Conservation (phyloP, 106 monocot genomes). For the Apostasia ramifera region DNA sequence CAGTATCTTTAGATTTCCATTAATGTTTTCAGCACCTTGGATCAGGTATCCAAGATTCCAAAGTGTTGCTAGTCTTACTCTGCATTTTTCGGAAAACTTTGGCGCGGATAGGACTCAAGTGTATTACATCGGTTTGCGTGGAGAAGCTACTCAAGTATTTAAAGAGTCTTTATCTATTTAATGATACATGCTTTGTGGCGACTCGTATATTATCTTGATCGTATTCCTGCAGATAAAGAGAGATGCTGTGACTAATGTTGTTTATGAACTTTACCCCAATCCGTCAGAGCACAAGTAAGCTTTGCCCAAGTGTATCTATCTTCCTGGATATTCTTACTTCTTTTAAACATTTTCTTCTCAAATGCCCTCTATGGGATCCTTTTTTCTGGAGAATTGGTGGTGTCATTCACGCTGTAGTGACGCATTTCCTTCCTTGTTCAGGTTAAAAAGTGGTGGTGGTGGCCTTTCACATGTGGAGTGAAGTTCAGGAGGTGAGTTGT, state of each 20-base stretch:
- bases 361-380: background rate
- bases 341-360: background rate
- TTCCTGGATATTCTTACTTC: background rate
- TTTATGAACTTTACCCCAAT: constrained; percentile 94
- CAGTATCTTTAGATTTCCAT: too few species aligned
- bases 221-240: constrained; percentile 64
- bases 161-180: background rate
- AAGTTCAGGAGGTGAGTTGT: constrained; percentile 19
- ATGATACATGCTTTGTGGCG: background rate
- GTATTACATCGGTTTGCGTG: constrained; percentile 86
- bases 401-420: background rate
- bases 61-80: constrained; percentile 74
- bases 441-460: constrained; percentile 33
- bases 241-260: constrained; percentile 92
- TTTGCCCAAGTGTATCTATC: constrained; percentile 1
- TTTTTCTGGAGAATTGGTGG: background rate
- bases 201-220: background rate
- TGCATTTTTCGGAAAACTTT: constrained; percentile 94
- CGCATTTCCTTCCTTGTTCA: constrained; percentile 7
- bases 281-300: constrained; percentile 98
- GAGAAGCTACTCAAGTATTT: constrained; percentile 96
- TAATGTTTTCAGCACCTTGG: constrained; percentile 3
- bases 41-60: constrained; percentile 87
- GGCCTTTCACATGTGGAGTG: constrained; percentile 56
- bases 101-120: constrained; percentile 83